Conservation (phyloP, 73 alveolate species). For the Paramecium bursaria region DNA sequence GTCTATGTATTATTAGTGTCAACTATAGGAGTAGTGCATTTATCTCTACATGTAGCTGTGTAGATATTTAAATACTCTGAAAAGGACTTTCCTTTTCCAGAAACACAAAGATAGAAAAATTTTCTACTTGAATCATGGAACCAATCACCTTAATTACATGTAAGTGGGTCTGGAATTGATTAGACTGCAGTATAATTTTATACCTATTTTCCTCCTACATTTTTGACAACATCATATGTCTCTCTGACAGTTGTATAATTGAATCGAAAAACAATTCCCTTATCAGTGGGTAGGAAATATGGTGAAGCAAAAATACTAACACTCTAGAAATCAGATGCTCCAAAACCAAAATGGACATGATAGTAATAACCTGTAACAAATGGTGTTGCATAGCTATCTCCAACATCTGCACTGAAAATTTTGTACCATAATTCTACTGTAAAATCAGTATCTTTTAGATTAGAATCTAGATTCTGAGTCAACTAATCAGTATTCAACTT, state of each 20-base stretch:
- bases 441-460: slow-evolving; percentile 35
- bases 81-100: slow-evolving; percentile 38
- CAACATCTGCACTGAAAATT: slow-evolving; percentile 17
- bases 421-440: slow-evolving; percentile 17
- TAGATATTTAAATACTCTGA: slow-evolving; percentile 53
- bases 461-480: background rate
- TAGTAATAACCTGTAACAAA: slow-evolving; percentile 46
- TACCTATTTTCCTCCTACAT: slow-evolving; percentile 43
- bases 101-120: slow-evolving; percentile 42
- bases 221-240: slow-evolving; percentile 54
- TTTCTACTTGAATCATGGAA: slow-evolving; percentile 50
- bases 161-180: slow-evolving; percentile 5
- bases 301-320: slow-evolving; percentile 63
- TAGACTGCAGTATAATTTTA: slow-evolving; percentile 7
- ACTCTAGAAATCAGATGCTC: slow-evolving; percentile 53
- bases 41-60: slow-evolving; percentile 57
- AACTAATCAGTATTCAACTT: background rate
- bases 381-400: slow-evolving; percentile 49
- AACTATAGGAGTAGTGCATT: slow-evolving; percentile 34
- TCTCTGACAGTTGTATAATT: slow-evolving; percentile 62
- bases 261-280: slow-evolving; percentile 53
- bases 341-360: slow-evolving; percentile 38
- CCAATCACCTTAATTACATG: slow-evolving; percentile 69
- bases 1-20: slow-evolving; percentile 14
- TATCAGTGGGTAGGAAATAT: slow-evolving; percentile 18